phyloP scores from a whole-genome alignment of 2,329 filamentous ascomycete species.

The Ceratocystis variospora region DNA sequence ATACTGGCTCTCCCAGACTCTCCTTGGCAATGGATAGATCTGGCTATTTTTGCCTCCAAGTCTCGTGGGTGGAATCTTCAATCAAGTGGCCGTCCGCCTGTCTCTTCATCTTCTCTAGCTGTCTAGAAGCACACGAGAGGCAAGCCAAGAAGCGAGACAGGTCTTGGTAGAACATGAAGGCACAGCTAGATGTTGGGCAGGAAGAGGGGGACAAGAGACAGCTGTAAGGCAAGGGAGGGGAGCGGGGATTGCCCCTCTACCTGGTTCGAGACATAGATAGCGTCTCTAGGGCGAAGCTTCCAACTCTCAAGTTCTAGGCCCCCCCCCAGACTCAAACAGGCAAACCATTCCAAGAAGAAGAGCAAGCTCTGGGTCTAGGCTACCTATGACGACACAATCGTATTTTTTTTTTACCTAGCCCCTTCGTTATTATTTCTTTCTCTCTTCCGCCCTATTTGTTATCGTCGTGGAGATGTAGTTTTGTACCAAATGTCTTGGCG shows the following conservation, averaged over 20 bases:
- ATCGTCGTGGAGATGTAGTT: conserved; percentile 1
- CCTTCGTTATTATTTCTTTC: neutral
- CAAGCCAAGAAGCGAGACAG: neutral
- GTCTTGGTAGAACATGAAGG: neutral
- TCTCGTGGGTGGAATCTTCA: neutral
- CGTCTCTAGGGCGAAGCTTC: too few species aligned
- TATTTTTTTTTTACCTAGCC: neutral
- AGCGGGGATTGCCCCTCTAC: neutral
- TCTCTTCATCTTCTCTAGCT: neutral
- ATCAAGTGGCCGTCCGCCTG: neutral
- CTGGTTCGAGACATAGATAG: too few species aligned
- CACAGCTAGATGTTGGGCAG: neutral
- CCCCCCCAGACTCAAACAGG: neutral
- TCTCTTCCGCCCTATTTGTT: neutral
- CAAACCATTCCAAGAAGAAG: neutral
- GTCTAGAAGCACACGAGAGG: neutral
- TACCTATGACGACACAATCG: neutral
- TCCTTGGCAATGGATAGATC: neutral
- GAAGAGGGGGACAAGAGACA: neutral
- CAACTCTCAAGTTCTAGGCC: neutral
- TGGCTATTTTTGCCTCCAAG: neutral
- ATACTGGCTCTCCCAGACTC: neutral
- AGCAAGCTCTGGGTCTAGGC: neutral
- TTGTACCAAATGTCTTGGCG: neutral
- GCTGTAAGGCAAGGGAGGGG: neutral